phyloP scores from a whole-genome alignment of 495 filamentous ascomycete species.

The Penicillium riverlandense region DNA sequence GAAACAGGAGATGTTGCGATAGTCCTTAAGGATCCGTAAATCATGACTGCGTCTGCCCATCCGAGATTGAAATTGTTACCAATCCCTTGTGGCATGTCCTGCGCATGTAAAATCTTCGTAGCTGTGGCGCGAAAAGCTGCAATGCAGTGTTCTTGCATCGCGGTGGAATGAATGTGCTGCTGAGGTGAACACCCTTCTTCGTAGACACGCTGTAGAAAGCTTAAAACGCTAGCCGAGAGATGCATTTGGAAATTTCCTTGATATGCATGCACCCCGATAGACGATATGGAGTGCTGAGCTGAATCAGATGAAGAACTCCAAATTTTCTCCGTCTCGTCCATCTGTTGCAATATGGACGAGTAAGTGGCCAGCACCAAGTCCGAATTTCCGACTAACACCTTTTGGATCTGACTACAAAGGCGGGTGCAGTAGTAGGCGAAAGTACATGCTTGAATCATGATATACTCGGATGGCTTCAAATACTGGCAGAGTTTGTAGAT shows the following conservation, averaged over 20 bases:
- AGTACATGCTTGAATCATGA: constrained; percentile 2
- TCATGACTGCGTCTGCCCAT: constrained; percentile 6
- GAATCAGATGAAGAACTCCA: constrained; percentile 3
- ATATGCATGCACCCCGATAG: constrained; percentile 3
- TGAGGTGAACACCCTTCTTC: constrained; percentile 1
- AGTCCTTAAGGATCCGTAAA: constrained; percentile 7
- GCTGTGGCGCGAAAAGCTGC: constrained; percentile 4
- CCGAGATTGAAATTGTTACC: constrained; percentile 3
- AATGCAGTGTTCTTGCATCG: constrained; percentile 5
- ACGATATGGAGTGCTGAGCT: neutral
- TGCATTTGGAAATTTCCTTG: constrained; percentile 6
- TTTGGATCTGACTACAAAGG: constrained; percentile 1
- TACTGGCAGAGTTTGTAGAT: constrained; percentile 1
- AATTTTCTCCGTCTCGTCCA: constrained; percentile 1
- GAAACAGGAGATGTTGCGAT: constrained; percentile 5
- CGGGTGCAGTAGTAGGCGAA: constrained; percentile 8
- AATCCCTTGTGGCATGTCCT: constrained; percentile 1
- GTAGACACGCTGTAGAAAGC: neutral
- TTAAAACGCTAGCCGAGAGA: constrained; percentile 2
- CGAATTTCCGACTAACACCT: neutral
- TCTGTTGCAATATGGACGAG: constrained; percentile 3
- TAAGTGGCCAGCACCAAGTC: constrained; percentile 1
- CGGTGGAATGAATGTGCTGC: constrained; percentile 3
- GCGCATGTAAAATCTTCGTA: constrained; percentile 5
- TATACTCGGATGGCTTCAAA: constrained; percentile 1